Base-by-base conservation (phyloP, 768 basidiomycete genomes). In the Naganishia vishniacii region DNA sequence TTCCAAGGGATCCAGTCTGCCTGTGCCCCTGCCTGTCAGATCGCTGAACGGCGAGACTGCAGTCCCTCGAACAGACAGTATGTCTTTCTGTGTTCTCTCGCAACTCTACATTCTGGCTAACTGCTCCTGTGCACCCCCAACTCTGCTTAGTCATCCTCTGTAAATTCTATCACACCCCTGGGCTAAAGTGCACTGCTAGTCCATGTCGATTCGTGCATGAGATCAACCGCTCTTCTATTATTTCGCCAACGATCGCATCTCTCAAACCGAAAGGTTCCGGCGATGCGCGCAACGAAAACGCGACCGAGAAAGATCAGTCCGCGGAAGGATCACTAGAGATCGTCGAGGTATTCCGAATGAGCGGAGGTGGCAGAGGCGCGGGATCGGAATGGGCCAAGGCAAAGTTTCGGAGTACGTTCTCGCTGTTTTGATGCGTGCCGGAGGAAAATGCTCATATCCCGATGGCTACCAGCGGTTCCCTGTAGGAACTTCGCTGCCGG, bases 131-230 rank as follows among this genome's bases (percentile, higher is more conserved):
- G 6, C 13, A 44, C n/a, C 18, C 5, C 42, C 5, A 44, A 11
- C 18, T 40, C 7, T 28, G 16, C 16, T 23, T 34, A 76, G 74
- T 77, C 69, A 73, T 77, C 47, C 62, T 77, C 13, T 77, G 76
- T 47, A 69, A 73, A 41, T 77, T 73, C 65, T 74, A 74, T 48
- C 76, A 77, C 47, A 75, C 74, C 5, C 73, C 73, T 3, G 76
- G 74, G 7, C 65, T 75, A 12, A 74, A 70, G 15, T 77, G 76
- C 63, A 77, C 76, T 15, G 73, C 76, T 29, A 67, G 74, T 53
- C 76, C 76, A 26, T 77, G 76, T 65, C 71, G 76, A 64, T 77
- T 77, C 68, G 72, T 74, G 0, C 76, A 77, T 53, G 69, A 70
- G 44, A 68, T 75, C 51, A 34, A 51, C 13, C 63, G 49, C 31